Evolutionary conservation across 495 filamentous ascomycete genomes (phyloP).

Genomic region (Glonium stellatum): DNA sequence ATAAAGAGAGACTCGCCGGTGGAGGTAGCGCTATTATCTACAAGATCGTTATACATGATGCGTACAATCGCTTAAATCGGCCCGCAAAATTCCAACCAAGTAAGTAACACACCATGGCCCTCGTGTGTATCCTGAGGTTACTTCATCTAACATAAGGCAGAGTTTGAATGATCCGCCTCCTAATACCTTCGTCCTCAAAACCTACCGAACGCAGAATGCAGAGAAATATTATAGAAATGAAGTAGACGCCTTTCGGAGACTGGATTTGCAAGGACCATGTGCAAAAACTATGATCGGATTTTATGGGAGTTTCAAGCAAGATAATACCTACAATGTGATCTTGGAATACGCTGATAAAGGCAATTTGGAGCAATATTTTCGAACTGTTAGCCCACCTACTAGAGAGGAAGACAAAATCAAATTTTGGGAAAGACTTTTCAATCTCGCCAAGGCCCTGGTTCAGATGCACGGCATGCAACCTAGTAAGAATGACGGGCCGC

Average conservation of each 20-base stretch:
- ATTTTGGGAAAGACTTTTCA: conserved; percentile 41
- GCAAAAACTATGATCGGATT: conserved; percentile 37
- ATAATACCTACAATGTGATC: conserved; percentile 38
- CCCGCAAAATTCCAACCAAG: neutral
- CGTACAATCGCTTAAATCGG: conserved; percentile 9
- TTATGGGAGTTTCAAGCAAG: conserved; percentile 40
- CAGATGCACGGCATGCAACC: conserved; percentile 33
- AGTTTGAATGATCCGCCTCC: neutral
- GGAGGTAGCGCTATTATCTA: conserved; percentile 1
- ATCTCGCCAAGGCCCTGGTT: conserved; percentile 34
- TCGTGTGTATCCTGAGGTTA: neutral
- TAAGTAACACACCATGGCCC: neutral
- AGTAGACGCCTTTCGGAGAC: conserved; percentile 32
- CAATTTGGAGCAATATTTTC: conserved; percentile 39
- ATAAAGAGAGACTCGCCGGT: neutral
- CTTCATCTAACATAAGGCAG: neutral
- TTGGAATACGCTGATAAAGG: conserved; percentile 44
- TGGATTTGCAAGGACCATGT: conserved; percentile 20
- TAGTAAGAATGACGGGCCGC: neutral
- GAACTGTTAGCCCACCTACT: conserved; percentile 27
- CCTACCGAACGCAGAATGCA: conserved; percentile 32
- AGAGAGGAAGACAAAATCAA: conserved; percentile 33
- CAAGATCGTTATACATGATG: conserved; percentile 7
- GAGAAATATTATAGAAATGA: conserved; percentile 36
- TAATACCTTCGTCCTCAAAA: conserved; percentile 41